Conservation (phyloP, 371 early-diverging fungal species). For the Parasitella parasitica region DNA sequence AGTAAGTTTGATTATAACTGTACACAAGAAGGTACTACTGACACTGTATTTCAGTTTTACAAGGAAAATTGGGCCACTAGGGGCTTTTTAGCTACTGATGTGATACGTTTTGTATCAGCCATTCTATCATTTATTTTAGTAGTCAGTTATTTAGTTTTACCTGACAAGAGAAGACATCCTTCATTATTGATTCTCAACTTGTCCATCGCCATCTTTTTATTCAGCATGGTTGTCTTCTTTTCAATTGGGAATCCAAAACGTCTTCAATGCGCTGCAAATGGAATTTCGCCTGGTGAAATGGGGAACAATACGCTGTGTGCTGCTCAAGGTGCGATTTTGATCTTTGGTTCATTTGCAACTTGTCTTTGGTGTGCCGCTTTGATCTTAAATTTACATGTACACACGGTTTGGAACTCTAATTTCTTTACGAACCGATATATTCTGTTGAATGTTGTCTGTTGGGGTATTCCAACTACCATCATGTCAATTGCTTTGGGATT, state of each 20-base stretch:
- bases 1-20: slow-evolving; percentile 7
- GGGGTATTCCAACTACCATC: slow-evolving; percentile 62
- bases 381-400: slow-evolving; percentile 64
- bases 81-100: slow-evolving; percentile 53
- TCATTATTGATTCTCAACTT: slow-evolving; percentile 65
- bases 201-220: slow-evolving; percentile 55
- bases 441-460: slow-evolving; percentile 56
- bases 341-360: slow-evolving; percentile 60
- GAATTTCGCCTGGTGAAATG: slow-evolving; percentile 45
- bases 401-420: slow-evolving; percentile 69
- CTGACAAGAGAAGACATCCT: slow-evolving; percentile 71
- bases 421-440: slow-evolving; percentile 60
- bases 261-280: slow-evolving; percentile 56
- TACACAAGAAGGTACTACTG: not conserved
- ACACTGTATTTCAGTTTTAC: slow-evolving; percentile 39
- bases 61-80: slow-evolving; percentile 44
- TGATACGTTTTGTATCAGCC: slow-evolving; percentile 56
- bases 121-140: slow-evolving; percentile 50
- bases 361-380: slow-evolving; percentile 63
- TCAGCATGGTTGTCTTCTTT: slow-evolving; percentile 58
- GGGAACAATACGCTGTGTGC: slow-evolving; percentile 63
- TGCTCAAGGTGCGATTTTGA: slow-evolving; percentile 60
- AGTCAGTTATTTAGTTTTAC: slow-evolving; percentile 58
- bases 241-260: slow-evolving; percentile 51
- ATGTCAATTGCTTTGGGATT: slow-evolving; percentile 50